Evolutionary conservation across 345 rosid species (phyloP).

Genomic region (Murraya koenigii): DNA sequence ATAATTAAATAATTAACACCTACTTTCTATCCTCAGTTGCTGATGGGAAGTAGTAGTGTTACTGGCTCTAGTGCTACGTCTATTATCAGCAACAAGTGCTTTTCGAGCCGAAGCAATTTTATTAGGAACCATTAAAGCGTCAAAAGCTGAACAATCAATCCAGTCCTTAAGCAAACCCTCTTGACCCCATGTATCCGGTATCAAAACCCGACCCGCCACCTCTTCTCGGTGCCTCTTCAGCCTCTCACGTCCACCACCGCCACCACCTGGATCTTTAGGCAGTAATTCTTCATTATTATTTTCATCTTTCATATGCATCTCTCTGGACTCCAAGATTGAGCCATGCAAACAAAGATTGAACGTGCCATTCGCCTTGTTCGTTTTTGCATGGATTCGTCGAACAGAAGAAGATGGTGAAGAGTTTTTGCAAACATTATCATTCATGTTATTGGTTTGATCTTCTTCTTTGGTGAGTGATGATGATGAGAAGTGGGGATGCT

Average conservation of each 20-base stretch:
- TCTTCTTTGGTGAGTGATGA: too few relatives aligned
- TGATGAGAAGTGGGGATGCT: background rate
- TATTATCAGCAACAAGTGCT: constrained; percentile 47
- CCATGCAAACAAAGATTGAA: background rate
- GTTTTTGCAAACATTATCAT: too few relatives aligned
- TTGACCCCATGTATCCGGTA: constrained; percentile 71
- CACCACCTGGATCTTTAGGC: background rate
- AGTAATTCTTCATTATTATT: background rate
- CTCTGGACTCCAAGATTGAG: background rate
- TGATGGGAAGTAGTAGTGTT: constrained; percentile 8
- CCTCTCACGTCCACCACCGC: constrained; percentile 48
- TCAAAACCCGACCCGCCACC: constrained; percentile 45
- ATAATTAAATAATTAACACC: constrained; percentile 21
- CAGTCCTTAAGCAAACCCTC: constrained; percentile 61
- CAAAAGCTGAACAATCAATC: constrained; percentile 61
- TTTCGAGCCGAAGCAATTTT: constrained; percentile 64
- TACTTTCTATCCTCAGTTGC: constrained; percentile 38
- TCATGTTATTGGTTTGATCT: background rate
- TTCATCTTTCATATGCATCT: background rate
- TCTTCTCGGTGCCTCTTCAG: constrained; percentile 62
- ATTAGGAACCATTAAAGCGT: constrained; percentile 39
- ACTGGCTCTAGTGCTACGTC: constrained; percentile 10
- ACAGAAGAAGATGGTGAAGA: background rate
- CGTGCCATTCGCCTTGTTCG: background rate
- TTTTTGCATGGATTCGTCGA: background rate